phyloP scores from a whole-genome alignment of 1,139 yeast genomes.

The Blastobotrys capitulatus region DNA sequence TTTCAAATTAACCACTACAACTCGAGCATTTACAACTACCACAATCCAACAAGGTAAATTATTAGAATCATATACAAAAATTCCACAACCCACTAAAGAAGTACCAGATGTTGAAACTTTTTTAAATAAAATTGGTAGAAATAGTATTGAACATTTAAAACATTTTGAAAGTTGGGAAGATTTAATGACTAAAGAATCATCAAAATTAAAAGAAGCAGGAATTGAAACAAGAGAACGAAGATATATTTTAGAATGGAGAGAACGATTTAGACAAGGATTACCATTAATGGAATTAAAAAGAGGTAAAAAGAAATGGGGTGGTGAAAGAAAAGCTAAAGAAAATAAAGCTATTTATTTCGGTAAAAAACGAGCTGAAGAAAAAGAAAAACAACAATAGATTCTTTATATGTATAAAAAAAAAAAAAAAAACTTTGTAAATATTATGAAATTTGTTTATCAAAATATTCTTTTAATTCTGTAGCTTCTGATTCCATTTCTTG shows the following conservation, averaged over 20 bases:
- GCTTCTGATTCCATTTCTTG: conserved; percentile 69
- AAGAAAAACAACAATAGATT: conserved; percentile 6
- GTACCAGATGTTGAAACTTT: conserved; percentile 76
- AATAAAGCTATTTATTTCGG: conserved; percentile 61
- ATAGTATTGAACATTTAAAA: conserved; percentile 59
- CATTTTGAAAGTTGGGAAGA: conserved; percentile 68
- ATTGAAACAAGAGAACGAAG: conserved; percentile 63
- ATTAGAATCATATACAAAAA: conserved; percentile 9
- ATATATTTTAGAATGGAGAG: conserved; percentile 41
- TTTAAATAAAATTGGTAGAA: conserved; percentile 70
- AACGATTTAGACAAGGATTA: conserved; percentile 50
- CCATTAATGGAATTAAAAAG: conserved; percentile 53
- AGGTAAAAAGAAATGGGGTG: conserved; percentile 78
- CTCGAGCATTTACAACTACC: conserved; percentile 9
- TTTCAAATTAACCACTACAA: neutral
- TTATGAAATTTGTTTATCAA: conserved; percentile 20
- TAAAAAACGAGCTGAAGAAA: conserved; percentile 21
- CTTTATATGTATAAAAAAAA: neutral
- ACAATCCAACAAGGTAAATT: conserved; percentile 5
- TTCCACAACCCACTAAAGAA: conserved; percentile 44
- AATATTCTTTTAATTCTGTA: conserved; percentile 40
- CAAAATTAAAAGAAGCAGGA: conserved; percentile 69
- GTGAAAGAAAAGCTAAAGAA: conserved; percentile 75
- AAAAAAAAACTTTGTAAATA: neutral
- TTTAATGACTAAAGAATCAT: conserved; percentile 35